phyloP scores from a whole-genome alignment of 768 basidiomycete species.

The Daedaleopsis nitida region DNA sequence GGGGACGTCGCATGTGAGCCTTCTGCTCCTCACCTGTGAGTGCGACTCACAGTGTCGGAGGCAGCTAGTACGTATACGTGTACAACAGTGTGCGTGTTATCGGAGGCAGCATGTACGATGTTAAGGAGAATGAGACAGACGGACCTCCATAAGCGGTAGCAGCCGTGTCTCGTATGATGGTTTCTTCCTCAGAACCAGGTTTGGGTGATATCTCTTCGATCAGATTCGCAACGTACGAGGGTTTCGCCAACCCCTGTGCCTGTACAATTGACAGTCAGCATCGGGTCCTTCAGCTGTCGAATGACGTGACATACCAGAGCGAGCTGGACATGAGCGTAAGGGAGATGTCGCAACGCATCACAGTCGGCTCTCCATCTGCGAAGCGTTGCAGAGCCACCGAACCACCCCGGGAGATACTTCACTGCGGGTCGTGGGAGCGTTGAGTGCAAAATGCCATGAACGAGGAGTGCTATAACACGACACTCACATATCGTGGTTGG shows the following conservation, averaged over 20 bases:
- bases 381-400: background rate
- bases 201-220: constrained; percentile 5
- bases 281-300: background rate
- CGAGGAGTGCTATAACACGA: background rate
- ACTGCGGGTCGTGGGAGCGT: background rate
- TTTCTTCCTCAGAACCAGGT: constrained; percentile 1
- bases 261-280: background rate
- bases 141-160: constrained; percentile 13
- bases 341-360: background rate
- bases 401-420: constrained; percentile 7
- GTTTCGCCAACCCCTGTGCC: background rate
- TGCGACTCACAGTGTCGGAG: background rate
- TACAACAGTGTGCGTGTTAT: background rate
- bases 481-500: constrained; percentile 1
- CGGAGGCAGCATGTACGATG: background rate
- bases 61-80: constrained; percentile 1
- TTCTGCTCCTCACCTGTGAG: background rate
- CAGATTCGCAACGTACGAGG: background rate
- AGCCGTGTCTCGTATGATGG: constrained; percentile 10
- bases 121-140: background rate
- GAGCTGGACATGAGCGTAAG: background rate
- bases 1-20: background rate
- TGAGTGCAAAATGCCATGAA: background rate
- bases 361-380: constrained; percentile 3
- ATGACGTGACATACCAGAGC: background rate